These are phyloP conservation scores for Pleurotus citrinopileatus DNA, from an alignment of 768 basidiomycete species.

Conservation along the genomic window DNA sequence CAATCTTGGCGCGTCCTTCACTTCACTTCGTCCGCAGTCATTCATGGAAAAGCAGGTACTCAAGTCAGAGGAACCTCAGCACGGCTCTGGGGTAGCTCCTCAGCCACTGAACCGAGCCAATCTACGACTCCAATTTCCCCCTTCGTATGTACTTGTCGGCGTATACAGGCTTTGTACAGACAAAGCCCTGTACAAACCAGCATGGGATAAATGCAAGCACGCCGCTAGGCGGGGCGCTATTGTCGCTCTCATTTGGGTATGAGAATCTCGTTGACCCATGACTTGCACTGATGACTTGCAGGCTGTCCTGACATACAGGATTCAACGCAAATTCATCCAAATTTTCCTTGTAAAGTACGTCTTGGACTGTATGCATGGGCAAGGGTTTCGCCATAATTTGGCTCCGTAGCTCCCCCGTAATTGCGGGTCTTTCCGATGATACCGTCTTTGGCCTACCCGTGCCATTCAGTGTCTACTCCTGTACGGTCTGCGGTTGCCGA, in stretches of 20 bases:
- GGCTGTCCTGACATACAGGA: slow-evolving; percentile 65
- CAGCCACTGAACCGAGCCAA: slow-evolving; percentile 48
- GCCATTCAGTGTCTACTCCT: slow-evolving; percentile 70
- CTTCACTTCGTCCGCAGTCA: too few relatives aligned
- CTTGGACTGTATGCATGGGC: not conserved
- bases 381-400: not conserved
- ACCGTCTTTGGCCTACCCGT: slow-evolving; percentile 62
- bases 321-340: slow-evolving; percentile 68
- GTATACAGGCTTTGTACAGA: slow-evolving; percentile 82
- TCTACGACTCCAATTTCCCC: slow-evolving; percentile 69
- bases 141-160: slow-evolving; percentile 83
- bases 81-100: too few relatives aligned
- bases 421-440: slow-evolving; percentile 61
- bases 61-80: too few relatives aligned
- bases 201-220: slow-evolving; percentile 85
- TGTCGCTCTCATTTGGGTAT: slow-evolving; percentile 71
- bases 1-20: too few relatives aligned
- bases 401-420: slow-evolving; percentile 50
- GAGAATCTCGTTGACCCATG: slow-evolving; percentile 14
- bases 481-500: slow-evolving; percentile 34
- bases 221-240: slow-evolving; percentile 66
- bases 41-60: too few relatives aligned
- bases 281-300: slow-evolving; percentile 23
- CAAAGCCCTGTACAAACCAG: slow-evolving; percentile 61
- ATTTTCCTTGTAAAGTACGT: slow-evolving; percentile 61